Conservation (phyloP, 257 asterid genomes). For the Datura wrightii region DNA sequence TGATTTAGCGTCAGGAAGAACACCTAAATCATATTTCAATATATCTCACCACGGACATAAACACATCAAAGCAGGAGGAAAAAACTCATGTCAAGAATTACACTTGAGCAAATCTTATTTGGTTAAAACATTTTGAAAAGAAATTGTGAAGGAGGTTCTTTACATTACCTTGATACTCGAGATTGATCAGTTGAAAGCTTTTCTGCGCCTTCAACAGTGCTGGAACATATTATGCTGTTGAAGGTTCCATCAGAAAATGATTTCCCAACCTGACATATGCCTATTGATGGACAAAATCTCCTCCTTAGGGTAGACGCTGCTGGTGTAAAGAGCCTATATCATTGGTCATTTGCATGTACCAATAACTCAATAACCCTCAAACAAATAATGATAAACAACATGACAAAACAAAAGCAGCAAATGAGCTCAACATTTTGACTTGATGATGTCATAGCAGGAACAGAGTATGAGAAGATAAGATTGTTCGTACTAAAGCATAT, state of each 20-base stretch:
- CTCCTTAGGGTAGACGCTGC: conserved; percentile 49
- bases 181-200: conserved; percentile 64
- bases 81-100: neutral
- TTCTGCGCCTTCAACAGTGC: conserved; percentile 69
- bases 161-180: conserved; percentile 60
- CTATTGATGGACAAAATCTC: conserved; percentile 52
- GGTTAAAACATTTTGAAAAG: neutral
- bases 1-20: neutral
- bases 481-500: neutral
- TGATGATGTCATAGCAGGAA: neutral
- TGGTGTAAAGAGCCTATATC: conserved; percentile 66
- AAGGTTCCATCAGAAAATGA: conserved; percentile 48
- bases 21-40: neutral
- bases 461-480: neutral
- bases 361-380: conserved; percentile 18
- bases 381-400: conserved; percentile 1
- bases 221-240: conserved; percentile 57
- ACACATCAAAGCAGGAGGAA: neutral
- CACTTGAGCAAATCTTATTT: neutral
- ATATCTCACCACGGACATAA: neutral
- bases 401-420: conserved; percentile 11
- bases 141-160: neutral
- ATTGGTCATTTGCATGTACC: conserved; percentile 56
- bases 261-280: conserved; percentile 64
- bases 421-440: neutral